phyloP scores from a whole-genome alignment of 805 yeast species.

The Aciculoconidium aculeatum region DNA sequence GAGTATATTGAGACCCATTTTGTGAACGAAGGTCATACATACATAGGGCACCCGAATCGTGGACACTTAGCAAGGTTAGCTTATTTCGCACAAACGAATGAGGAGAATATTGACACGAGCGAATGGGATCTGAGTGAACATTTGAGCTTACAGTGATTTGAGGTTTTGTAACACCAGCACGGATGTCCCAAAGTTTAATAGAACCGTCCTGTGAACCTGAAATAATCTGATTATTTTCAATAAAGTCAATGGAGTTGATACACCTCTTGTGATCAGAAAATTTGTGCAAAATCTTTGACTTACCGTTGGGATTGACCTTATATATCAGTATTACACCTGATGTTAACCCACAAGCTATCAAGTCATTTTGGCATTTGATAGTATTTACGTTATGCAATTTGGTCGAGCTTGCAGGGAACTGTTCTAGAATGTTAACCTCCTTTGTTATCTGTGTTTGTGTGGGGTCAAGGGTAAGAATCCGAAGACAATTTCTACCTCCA shows the following conservation, averaged over 20 bases:
- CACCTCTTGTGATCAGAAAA: constrained; percentile 38
- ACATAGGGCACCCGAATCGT: constrained; percentile 84
- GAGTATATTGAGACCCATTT: constrained; percentile 6
- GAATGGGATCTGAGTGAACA: constrained; percentile 67
- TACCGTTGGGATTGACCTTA: constrained; percentile 28
- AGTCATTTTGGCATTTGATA: constrained; percentile 26
- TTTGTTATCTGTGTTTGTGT: constrained; percentile 28
- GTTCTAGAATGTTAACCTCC: constrained; percentile 30
- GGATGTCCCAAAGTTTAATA: constrained; percentile 69
- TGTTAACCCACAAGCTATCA: constrained; percentile 36
- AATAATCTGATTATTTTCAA: constrained; percentile 21
- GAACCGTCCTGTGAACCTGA: constrained; percentile 78
- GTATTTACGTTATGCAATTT: constrained; percentile 34
- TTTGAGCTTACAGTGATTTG: constrained; percentile 39
- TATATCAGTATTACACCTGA: constrained; percentile 30
- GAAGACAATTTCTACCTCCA: constrained; percentile 39
- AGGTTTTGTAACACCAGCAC: constrained; percentile 43
- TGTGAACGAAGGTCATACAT: constrained; percentile 71
- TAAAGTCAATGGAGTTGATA: constrained; percentile 37
- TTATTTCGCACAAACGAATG: constrained; percentile 40
- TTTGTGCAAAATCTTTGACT: constrained; percentile 21
- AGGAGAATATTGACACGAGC: constrained; percentile 49
- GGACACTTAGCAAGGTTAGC: constrained; percentile 60
- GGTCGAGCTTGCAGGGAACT: constrained; percentile 5
- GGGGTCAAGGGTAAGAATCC: constrained; percentile 24